These are phyloP conservation scores for Chaetomium cochliodes DNA, from an alignment of 495 filamentous ascomycete species.

Conservation along the genomic window DNA sequence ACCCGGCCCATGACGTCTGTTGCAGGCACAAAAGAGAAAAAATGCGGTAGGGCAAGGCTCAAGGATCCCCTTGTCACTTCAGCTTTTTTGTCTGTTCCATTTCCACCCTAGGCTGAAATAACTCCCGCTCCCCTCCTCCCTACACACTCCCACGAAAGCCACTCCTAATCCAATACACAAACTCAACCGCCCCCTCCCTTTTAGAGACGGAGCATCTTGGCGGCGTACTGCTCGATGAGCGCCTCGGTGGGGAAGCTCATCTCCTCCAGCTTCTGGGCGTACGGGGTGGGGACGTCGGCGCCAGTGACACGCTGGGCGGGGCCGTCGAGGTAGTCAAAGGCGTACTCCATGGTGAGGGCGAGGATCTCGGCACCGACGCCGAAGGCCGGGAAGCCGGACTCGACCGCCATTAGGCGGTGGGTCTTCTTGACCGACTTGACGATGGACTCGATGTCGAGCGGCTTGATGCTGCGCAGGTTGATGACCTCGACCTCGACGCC, in stretches of 20 bases:
- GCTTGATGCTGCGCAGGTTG: slow-evolving; percentile 96
- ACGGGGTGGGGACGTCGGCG: slow-evolving; percentile 94
- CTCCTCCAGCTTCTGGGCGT: slow-evolving; percentile 82
- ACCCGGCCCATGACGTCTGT: slow-evolving; percentile 6
- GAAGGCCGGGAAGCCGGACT: slow-evolving; percentile 93
- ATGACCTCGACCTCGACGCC: slow-evolving; percentile 95
- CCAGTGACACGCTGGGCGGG: slow-evolving; percentile 91
- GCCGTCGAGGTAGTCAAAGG: slow-evolving; percentile 93
- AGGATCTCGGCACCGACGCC: slow-evolving; percentile 91
- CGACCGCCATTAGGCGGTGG: slow-evolving; percentile 82
- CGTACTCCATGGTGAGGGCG: slow-evolving; percentile 93
- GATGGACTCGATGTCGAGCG: slow-evolving; percentile 90
- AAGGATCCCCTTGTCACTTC: slow-evolving; percentile 1
- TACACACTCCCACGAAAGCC: neutral
- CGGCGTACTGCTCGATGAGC: slow-evolving; percentile 77
- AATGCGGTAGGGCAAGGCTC: neutral
- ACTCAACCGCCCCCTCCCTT: neutral
- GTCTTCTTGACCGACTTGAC: slow-evolving; percentile 98
- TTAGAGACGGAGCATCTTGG: slow-evolving; percentile 76
- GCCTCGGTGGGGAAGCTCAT: slow-evolving; percentile 88
- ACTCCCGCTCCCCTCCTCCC: neutral
- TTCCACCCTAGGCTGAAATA: slow-evolving; percentile 8
- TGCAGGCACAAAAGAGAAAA: slow-evolving; percentile 19
- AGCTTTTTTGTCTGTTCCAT: neutral
- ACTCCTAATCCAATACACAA: neutral